Base-by-base conservation (phyloP, 495 filamentous ascomycete genomes). In the Podospora sp. region DNA sequence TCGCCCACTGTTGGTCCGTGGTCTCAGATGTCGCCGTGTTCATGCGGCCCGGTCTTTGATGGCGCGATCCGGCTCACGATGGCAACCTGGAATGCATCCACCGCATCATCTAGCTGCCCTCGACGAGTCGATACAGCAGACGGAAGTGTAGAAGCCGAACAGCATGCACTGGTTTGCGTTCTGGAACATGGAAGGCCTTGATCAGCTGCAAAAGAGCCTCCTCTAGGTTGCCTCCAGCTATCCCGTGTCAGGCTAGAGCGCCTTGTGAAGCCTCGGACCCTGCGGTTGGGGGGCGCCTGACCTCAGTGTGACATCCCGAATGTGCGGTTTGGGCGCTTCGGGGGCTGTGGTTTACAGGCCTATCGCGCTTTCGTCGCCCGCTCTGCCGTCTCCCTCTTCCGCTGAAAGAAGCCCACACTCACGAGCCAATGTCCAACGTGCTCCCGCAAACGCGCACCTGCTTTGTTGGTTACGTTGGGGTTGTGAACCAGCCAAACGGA, bases 301-400 rank as follows among this genome's bases (percentile, higher is more conserved):
- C 72, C 70, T 70, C 63, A 70, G 52, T 65, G 70, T 72, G 70
- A 74, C 72, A 74, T 70, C 60, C 72, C 65, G 71, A 61, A 66
- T 26, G 35, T 29, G 53, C 27, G 66, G 62, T 64, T 64, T 40
- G 56, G 40, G 40, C 40, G 40, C 40, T 46, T 46, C 40, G 40
- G 40, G 16, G 40, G 16, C 5, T 12, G 40, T 14, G 40, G 40
- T 46, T 46, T 11, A 46, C 40, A 46, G 40, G 40, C 40, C 40
- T 46, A 12, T 46, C 40, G 40, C 40, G 40, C 40, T 33, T 33
- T 33, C 5, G 5, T 46, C 40, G 12, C 33, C 40, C 40, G 40
- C 40, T 46, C 29, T 33, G 29, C 29, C 4, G 29, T 33, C 29
- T 33, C 29, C 29, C 3, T 33, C 29, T 3, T 33, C 29, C 40